phyloP scores from a whole-genome alignment of 129 eudicot genomes.

The Heracleum sosnowskyi region DNA sequence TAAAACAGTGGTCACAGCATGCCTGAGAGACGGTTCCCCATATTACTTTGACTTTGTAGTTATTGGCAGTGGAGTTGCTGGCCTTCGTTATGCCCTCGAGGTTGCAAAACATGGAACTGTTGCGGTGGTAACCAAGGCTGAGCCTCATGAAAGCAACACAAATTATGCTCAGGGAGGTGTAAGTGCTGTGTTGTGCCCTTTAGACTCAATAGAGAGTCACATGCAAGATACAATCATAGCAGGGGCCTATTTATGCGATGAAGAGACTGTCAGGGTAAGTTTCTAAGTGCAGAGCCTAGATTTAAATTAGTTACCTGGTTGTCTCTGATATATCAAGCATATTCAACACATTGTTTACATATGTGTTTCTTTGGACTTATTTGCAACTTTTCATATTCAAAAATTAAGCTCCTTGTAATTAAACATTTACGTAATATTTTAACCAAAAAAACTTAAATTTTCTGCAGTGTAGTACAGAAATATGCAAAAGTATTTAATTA shows the following conservation, averaged over 20 bases:
- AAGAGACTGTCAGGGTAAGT: conserved; percentile 92
- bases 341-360: neutral
- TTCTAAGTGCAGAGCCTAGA: neutral
- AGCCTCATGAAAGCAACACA: conserved; percentile 98
- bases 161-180: conserved; percentile 99
- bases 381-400: neutral
- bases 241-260: conserved; percentile 94
- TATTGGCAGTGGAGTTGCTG: conserved; percentile 98
- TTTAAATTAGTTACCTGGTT: neutral
- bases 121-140: conserved; percentile 89
- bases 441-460: neutral
- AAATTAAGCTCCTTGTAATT: neutral
- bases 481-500: neutral
- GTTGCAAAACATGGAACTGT: conserved; percentile 91
- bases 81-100: conserved; percentile 97
- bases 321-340: neutral
- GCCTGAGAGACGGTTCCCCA: conserved; percentile 44
- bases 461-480: neutral
- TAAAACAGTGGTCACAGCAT: conserved; percentile 29
- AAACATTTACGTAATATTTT: neutral
- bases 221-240: conserved; percentile 96
- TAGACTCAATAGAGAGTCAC: conserved; percentile 90
- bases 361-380: neutral
- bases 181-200: conserved; percentile 87
- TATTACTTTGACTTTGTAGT: conserved; percentile 77